Evolutionary conservation across 306 rosid genomes (phyloP).

Genomic region (Prunus mongolica): DNA sequence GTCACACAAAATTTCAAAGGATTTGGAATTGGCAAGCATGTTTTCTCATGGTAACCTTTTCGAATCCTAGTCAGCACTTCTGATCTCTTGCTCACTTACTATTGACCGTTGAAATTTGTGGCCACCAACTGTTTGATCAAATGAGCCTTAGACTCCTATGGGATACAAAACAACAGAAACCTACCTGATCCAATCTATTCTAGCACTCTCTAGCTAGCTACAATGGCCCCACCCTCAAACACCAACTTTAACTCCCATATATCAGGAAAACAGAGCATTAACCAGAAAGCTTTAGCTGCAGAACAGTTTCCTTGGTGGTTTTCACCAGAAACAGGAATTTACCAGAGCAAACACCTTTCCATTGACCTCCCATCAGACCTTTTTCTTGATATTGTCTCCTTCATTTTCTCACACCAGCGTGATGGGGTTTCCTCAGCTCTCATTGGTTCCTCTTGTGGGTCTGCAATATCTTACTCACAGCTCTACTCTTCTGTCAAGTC

Average conservation of each 20-base stretch:
- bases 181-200: background rate
- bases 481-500: slow-evolving; percentile 54
- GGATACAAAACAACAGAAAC: background rate
- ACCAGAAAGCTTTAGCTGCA: background rate
- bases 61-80: background rate
- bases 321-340: slow-evolving; percentile 61
- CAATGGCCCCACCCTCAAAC: slow-evolving; percentile 29
- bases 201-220: background rate
- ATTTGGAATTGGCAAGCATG: no score
- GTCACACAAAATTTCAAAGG: no score
- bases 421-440: slow-evolving; percentile 62
- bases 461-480: slow-evolving; percentile 52
- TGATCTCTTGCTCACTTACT: background rate
- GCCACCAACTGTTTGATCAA: background rate
- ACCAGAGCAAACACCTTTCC: slow-evolving; percentile 40
- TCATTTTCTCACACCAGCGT: slow-evolving; percentile 53
- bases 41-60: no score
- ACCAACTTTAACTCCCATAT: background rate
- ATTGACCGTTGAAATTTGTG: background rate
- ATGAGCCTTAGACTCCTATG: background rate
- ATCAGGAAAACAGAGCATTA: slow-evolving; percentile 6
- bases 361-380: slow-evolving; percentile 52
- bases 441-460: slow-evolving; percentile 64
- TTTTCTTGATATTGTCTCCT: slow-evolving; percentile 65
- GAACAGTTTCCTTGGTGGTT: slow-evolving; percentile 47